Percentiles rank a stretch among this genome's conserved stretches.
These are phyloP conservation scores for Amanita fuliginea DNA, from an alignment of 768 basidiomycete genomes.

Conservation along the genomic window DNA sequence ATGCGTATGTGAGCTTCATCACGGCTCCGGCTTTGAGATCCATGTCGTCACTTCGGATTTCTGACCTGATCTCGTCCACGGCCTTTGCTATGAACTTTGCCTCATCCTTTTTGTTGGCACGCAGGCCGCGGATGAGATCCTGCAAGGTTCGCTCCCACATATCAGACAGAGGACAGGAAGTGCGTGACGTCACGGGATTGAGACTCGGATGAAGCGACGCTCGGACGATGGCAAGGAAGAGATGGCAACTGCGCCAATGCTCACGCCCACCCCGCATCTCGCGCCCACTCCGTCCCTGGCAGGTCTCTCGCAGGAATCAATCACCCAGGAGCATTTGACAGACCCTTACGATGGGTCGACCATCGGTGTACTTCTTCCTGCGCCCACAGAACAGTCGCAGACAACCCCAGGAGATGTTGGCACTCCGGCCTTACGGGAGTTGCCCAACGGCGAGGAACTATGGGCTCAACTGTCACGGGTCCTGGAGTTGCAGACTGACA, in stretches of 20 bases:
- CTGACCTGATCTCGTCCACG: slow-evolving; percentile 86
- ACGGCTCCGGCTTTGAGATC: slow-evolving; percentile 92
- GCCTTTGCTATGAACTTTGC: slow-evolving; percentile 85
- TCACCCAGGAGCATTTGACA: slow-evolving; percentile 13
- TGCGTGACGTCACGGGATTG: slow-evolving; percentile 2
- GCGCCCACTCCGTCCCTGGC: neutral
- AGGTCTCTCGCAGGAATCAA: slow-evolving; percentile 4
- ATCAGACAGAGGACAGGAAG: neutral
- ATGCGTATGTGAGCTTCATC: slow-evolving; percentile 91
- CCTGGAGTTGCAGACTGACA: slow-evolving; percentile 61
- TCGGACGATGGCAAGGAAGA: neutral
- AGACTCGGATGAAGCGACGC: neutral
- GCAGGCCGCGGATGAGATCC: slow-evolving; percentile 89
- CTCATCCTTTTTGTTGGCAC: slow-evolving; percentile 93
- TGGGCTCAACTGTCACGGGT: slow-evolving; percentile 64
- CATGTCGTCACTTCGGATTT: slow-evolving; percentile 92
- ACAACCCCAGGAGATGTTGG: slow-evolving; percentile 9
- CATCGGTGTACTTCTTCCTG: slow-evolving; percentile 24
- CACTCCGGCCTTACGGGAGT: slow-evolving; percentile 6
- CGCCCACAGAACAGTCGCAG: slow-evolving; percentile 8
- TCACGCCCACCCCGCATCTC: slow-evolving; percentile 4
- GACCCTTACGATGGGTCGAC: slow-evolving; percentile 40
- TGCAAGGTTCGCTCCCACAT: slow-evolving; percentile 98
- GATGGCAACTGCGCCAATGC: neutral
- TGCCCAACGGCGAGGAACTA: slow-evolving; percentile 30